phyloP scores from a whole-genome alignment of 768 basidiomycete species.

The Phlegmacium glaucopus region DNA sequence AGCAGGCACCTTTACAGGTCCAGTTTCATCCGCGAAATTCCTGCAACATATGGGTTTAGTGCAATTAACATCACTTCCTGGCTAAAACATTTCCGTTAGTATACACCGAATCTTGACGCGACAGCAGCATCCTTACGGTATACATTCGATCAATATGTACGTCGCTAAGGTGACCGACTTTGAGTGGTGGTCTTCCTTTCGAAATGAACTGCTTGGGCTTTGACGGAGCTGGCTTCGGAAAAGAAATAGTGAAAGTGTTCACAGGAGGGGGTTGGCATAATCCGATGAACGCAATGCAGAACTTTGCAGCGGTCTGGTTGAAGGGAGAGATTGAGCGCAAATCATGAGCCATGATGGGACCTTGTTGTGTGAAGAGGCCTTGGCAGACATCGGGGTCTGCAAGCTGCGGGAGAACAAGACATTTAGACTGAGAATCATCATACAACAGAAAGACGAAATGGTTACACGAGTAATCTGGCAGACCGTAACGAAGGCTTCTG shows the following conservation, averaged over 20 bases:
- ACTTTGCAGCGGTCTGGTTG: slow-evolving; percentile 47
- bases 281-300: slow-evolving; percentile 54
- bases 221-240: slow-evolving; percentile 40
- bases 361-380: slow-evolving; percentile 47
- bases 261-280: slow-evolving; percentile 49
- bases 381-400: slow-evolving; percentile 58
- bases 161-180: slow-evolving; percentile 61
- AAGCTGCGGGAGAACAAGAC: slow-evolving; percentile 25
- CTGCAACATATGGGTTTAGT: slow-evolving; percentile 65
- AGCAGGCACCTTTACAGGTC: slow-evolving; percentile 39
- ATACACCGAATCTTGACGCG: not conserved
- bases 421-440: not conserved
- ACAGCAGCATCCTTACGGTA: slow-evolving; percentile 29
- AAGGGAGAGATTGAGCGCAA: slow-evolving; percentile 45
- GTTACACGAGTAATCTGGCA: slow-evolving; percentile 42
- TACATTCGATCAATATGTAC: slow-evolving; percentile 60
- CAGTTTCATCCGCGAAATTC: slow-evolving; percentile 38
- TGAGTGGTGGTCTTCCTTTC: slow-evolving; percentile 41
- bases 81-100: slow-evolving; percentile 23
- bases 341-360: slow-evolving; percentile 55
- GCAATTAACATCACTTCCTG: slow-evolving; percentile 53
- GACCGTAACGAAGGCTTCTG: slow-evolving; percentile 36
- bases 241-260: slow-evolving; percentile 38
- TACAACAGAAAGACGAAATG: not conserved
- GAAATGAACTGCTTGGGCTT: slow-evolving; percentile 32